Base-by-base conservation (phyloP, 345 rosid species). In the Linum tenue region DNA sequence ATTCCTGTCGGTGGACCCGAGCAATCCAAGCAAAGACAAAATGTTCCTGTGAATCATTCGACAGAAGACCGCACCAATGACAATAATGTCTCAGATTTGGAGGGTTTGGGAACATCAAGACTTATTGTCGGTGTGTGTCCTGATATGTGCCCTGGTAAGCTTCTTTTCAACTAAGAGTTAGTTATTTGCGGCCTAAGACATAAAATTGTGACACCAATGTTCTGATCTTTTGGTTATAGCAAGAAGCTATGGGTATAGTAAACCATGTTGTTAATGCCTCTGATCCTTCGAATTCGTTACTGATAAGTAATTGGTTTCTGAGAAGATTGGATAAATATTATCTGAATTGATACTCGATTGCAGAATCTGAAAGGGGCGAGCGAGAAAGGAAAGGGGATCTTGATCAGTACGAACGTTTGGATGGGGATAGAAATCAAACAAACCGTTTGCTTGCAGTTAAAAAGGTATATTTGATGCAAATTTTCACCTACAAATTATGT, bases 331-430 rank as follows among this genome's bases (percentile, higher is more conserved):
- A 48, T 48, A 48, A 7, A 9, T 1, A 9, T 22, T 10, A 9
- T 72, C 39, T 63, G 60, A 39, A 40, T 72, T 39, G 41, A 55
- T 62, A 67, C 39, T 65, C 40, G 16, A 62, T 77, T 80, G 56
- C 89, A 90, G 97, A 80, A 83, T 81, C 91, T 1, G 97, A 94
- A 76, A 85, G 97, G 71, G 92, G 73, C 39, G 96, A 94, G 70
- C 81, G 99, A 72, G 99, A 86, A 82, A 85, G 97, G 77, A 90
- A 94, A 82, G 97, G 97, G 71, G 99, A 94, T 77, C 92, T 94
- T 69, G 97, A 94, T 69, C 96, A 77, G 71, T 86, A 84, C 73
- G 99, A 94, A 73, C 96, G 96, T 14, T 67, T 94, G 73, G 96
- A 85, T 81, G 97, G 97, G 60, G 96, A 84, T 81, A 82, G 97